Evolutionary conservation across 2,329 filamentous ascomycete species (phyloP), one percentile per base, ranked within the genome.

Genomic region (Ceratocystis colombiana): DNA sequence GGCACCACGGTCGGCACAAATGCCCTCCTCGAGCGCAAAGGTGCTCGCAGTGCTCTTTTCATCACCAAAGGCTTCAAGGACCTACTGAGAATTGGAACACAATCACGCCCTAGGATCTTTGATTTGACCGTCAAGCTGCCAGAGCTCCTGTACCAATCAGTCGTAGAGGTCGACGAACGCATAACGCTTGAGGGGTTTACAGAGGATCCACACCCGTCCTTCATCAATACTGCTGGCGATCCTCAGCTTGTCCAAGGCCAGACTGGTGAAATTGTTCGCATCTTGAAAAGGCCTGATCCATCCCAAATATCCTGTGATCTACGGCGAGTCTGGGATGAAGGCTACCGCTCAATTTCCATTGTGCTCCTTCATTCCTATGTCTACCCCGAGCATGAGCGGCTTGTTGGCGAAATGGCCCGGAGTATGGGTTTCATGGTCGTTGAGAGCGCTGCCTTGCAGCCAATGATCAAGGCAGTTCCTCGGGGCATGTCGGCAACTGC

Each of bases 1-100:
- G 92, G 92, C 57, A 96, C 92, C 1, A 96, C 92, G 0, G 91
- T 96, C 12, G 92, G 92, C 8, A 96, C 92, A 0, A 96, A 96
- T 74, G 92, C 92, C 0, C 77, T 96, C 66, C 80, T 96, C 1
- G 92, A 96, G 75, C 81, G 92, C 67, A 96, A 96, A 75, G 92
- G 92, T 61, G 91, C 96, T 77, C 85, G 84, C 71, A 93, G 94
- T 73, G 91, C 89, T 15, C 82, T 96, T 75, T 84, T 96, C 0
- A 89, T 95, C 10, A 96, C 90, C 0, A 87, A 86, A 70, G 92
- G 92, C 0, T 96, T 96, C 79, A 87, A 85, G 70, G 91, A 96
- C 74, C 95, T 90, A 71, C 78, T 96, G 28, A 82, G 86, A 64
- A 96, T 96, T 73, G 92, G 92, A 15, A 96, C 96, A 74, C 92